phyloP scores from a whole-genome alignment of 805 yeast genomes.

The Myxozyma lipomycoides region DNA sequence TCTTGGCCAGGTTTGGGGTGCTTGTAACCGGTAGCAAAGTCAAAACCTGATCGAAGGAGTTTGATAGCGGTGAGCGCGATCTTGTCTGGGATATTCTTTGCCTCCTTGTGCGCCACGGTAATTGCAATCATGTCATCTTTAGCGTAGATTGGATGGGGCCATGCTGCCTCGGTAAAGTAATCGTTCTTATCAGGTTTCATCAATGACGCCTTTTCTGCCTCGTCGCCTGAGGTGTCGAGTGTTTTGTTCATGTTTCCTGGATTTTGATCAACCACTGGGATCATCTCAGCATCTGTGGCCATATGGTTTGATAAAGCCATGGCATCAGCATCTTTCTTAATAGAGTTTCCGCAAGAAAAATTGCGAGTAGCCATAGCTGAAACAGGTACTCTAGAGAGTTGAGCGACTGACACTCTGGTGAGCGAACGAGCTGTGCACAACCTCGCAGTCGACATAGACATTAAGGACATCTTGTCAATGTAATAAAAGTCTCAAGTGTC shows the following conservation, averaged over 20 bases:
- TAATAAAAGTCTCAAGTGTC: too few species aligned
- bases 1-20: constrained; percentile 47
- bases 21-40: constrained; percentile 59
- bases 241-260: constrained; percentile 1
- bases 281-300: constrained; percentile 1
- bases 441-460: too few species aligned
- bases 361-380: too few species aligned
- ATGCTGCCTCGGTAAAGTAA: constrained; percentile 30
- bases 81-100: constrained; percentile 47
- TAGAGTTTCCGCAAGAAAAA: too few species aligned
- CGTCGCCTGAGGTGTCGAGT: background rate
- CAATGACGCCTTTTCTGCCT: constrained; percentile 12
- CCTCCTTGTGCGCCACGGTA: constrained; percentile 50
- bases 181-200: constrained; percentile 21
- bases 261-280: background rate
- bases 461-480: too few species aligned
- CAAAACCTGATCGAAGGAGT: constrained; percentile 50
- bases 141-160: constrained; percentile 45
- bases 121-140: constrained; percentile 43
- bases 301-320: background rate
- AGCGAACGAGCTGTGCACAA: too few species aligned
- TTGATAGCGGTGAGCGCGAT: constrained; percentile 49
- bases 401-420: too few species aligned
- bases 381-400: too few species aligned
- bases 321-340: too few species aligned